Evolutionary conservation across 2,329 filamentous ascomycete species (phyloP), one percentile per base, ranked within the genome.

Genomic region (Westerdykella ornata): DNA sequence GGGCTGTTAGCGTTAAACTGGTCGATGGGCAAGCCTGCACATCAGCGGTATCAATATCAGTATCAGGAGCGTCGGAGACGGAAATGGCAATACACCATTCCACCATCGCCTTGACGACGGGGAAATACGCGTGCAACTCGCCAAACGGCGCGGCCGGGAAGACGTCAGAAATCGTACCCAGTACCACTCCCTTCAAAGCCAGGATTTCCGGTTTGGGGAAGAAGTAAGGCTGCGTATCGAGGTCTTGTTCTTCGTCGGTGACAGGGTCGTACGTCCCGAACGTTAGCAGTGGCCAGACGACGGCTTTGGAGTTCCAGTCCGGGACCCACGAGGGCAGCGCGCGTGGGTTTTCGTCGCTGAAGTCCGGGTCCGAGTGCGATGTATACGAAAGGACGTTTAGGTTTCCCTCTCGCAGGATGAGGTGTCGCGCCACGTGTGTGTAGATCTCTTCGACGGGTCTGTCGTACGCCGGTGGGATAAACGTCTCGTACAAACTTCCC

Each of bases 241-340:
- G 30, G 26, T 29, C n/a, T 33, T n/a, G 30, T 14, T 7, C 8
- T 33, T n/a, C n/a, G n/a, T 33, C n/a, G 30, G 30, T 14, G n/a
- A 15, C 30, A n/a, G 30, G 30, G 3, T 14, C 30, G 30, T 14
- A 33, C n/a, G 8, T 33, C 13, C 30, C 8, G n/a, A 17, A 5
- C 12, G 26, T 41, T 26, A 26, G 22, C 4, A 53, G 28, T 1
- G 44, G 37, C 19, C 36, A 42, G 4, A 43, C 20, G 3, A 38
- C 35, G 8, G 17, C 37, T 26, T 44, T 41, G 1, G 17, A 26
- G 14, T 34, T 40, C 49, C 51, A 54, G 37, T 56, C 30, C 3
- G 48, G 51, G 2, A 51, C 51, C 51, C 53, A 56, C 1, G 44
- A 48, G 28, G 49, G 51, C 8, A 45, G 30, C 5, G 8, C n/a